Conservation (phyloP, 2,329 filamentous ascomycete genomes). For the Leptographium radiaticola region DNA sequence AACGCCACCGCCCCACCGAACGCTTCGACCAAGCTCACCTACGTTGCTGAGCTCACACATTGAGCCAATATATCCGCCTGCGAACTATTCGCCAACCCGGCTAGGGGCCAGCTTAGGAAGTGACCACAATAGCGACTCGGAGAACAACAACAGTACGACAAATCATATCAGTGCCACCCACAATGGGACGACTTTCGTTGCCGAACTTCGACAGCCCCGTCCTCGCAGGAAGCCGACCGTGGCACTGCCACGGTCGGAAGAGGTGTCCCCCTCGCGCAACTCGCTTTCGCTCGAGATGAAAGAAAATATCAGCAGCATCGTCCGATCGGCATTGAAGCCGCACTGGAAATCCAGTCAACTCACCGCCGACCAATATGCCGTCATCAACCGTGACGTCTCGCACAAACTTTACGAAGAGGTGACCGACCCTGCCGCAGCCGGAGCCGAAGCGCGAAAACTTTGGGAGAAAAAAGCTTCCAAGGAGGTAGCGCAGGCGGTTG, state of each 20-base stretch:
- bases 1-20: conserved; percentile 55
- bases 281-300: conserved; percentile 70
- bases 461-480: conserved; percentile 67
- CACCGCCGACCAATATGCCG: conserved; percentile 79
- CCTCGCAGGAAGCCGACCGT: conserved; percentile 31
- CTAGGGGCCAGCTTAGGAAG: conserved; percentile 17
- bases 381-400: conserved; percentile 82
- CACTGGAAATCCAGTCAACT: conserved; percentile 69
- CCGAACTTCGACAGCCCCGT: conserved; percentile 40
- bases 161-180: conserved; percentile 21
- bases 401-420: conserved; percentile 71
- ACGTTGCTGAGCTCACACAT: conserved; percentile 55
- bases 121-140: conserved; percentile 28
- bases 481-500: conserved; percentile 67
- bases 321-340: conserved; percentile 69
- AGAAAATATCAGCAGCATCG: conserved; percentile 77
- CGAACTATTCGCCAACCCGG: conserved; percentile 55
- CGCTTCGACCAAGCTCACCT: conserved; percentile 50
- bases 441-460: conserved; percentile 50
- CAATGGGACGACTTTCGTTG: conserved; percentile 18
- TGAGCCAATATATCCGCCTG: conserved; percentile 60
- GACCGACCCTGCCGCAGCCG: conserved; percentile 40
- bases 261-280: conserved; percentile 54
- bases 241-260: conserved; percentile 36
- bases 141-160: conserved; percentile 2